A percentile compares a stretch with the other conserved stretches of the same genome.
These are phyloP conservation scores for Adenanthera pavonina DNA, from an alignment of 306 rosid species.

Conservation along the genomic window DNA sequence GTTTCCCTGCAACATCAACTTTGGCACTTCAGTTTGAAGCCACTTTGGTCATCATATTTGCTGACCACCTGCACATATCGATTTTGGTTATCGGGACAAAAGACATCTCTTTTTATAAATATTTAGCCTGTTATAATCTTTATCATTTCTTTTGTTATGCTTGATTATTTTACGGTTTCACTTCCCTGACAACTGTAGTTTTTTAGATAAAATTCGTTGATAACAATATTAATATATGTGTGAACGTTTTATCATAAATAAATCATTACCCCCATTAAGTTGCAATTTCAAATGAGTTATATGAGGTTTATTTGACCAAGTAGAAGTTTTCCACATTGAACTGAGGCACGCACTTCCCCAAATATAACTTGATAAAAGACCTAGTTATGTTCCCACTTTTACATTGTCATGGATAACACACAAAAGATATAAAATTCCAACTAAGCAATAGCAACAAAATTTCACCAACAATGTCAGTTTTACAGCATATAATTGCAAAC, in stretches of 20 bases:
- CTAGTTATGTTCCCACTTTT: conserved; percentile 25
- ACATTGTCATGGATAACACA: conserved; percentile 19
- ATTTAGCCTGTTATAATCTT: conserved; percentile 39
- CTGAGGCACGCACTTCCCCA: conserved; percentile 24
- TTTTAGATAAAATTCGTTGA: conserved; percentile 30
- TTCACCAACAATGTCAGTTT: conserved; percentile 5
- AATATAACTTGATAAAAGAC: conserved; percentile 14
- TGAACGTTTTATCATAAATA: conserved; percentile 43
- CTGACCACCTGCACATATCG: conserved; percentile 97
- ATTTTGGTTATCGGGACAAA: conserved; percentile 79
- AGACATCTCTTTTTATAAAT: conserved; percentile 59
- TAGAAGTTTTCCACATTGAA: conserved; percentile 32
- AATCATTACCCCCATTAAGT: conserved; percentile 5
- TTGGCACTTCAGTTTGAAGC: conserved; percentile 92
- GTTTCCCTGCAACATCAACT: conserved; percentile 85
- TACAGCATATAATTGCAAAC: background rate
- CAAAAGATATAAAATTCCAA: conserved; percentile 23
- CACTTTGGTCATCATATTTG: conserved; percentile 85
- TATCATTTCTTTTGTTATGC: conserved; percentile 32
- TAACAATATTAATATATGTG: conserved; percentile 29
- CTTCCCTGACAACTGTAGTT: conserved; percentile 21
- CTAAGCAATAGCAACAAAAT: conserved; percentile 29
- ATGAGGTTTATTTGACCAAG: conserved; percentile 29
- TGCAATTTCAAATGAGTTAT: conserved; percentile 37
- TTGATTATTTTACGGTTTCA: conserved; percentile 31